Evolutionary conservation across 202 grass and related monocot species (phyloP).

Genomic region (Musa balbisiana): DNA sequence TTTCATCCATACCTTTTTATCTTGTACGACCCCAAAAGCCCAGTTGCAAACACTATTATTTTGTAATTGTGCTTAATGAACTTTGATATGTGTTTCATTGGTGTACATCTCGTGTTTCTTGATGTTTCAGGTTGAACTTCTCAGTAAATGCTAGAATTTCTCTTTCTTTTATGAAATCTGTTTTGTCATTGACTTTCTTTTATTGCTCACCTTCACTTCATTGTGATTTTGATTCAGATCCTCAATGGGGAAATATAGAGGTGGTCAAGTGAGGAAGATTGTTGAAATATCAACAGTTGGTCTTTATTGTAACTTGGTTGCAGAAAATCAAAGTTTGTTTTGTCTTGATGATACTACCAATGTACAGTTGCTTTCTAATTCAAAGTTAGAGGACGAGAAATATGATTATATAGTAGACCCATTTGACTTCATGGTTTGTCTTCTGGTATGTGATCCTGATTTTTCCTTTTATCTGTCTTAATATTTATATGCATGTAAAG

Average conservation of each 20-base stretch:
- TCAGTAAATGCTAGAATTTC: too few relatives aligned
- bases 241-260: conserved; percentile 60
- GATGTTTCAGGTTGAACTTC: too few relatives aligned
- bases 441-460: conserved; percentile 55
- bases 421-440: conserved; percentile 60
- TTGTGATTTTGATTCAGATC: conserved; percentile 43
- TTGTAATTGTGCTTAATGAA: background rate
- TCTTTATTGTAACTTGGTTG: conserved; percentile 65
- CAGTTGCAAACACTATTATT: background rate
- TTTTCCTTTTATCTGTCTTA: conserved; percentile 23
- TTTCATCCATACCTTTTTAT: background rate
- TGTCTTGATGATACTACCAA: conserved; percentile 38
- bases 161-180: too few relatives aligned
- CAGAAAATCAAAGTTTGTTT: conserved; percentile 39
- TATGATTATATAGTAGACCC: conserved; percentile 81
- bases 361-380: conserved; percentile 28
- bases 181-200: background rate
- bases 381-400: conserved; percentile 42
- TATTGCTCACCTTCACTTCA: conserved; percentile 1
- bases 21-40: background rate
- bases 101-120: background rate
- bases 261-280: conserved; percentile 75
- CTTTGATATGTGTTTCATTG: background rate
- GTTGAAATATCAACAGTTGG: conserved; percentile 79
- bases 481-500: conserved; percentile 12